phyloP scores from a whole-genome alignment of 768 basidiomycete species.

The Russula sp. region DNA sequence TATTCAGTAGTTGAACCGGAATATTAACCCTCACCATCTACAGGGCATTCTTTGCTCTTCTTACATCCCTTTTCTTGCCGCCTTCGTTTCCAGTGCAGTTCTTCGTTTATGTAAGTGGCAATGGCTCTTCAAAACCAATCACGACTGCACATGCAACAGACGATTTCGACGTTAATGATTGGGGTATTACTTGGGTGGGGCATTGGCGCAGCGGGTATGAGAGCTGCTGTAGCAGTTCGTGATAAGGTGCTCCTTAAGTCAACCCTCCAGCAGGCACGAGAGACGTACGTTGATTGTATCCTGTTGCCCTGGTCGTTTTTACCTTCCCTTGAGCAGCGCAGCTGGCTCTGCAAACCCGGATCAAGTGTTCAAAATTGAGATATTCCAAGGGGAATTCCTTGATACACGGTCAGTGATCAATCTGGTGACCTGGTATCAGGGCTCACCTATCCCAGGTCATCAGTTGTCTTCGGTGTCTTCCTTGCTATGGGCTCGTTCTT shows the following conservation, averaged over 20 bases:
- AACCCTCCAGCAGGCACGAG: conserved; percentile 29
- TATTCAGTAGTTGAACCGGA: not conserved
- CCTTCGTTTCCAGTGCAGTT: conserved; percentile 44
- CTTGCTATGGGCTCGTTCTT: conserved; percentile 41
- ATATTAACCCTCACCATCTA: not conserved
- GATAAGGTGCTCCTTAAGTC: conserved; percentile 31
- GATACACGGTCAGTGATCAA: conserved; percentile 34
- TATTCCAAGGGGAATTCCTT: conserved; percentile 48
- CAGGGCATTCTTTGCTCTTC: conserved; percentile 43
- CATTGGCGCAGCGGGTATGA: conserved; percentile 49
- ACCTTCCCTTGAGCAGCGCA: conserved; percentile 22
- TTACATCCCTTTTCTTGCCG: conserved; percentile 41
- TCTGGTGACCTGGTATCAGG: not conserved
- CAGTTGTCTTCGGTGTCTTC: conserved; percentile 44
- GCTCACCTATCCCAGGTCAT: conserved; percentile 30
- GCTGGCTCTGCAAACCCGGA: conserved; percentile 37
- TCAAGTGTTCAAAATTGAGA: conserved; percentile 33
- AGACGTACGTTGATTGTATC: conserved; percentile 27
- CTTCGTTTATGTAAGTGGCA: conserved; percentile 40
- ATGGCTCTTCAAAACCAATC: not conserved
- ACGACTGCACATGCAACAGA: conserved; percentile 25
- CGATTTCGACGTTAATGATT: conserved; percentile 39
- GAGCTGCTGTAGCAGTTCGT: conserved; percentile 39
- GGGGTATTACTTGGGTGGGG: conserved; percentile 51
- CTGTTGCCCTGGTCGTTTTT: not conserved